Base-by-base conservation (phyloP, 108 stramenopile genomes). In the Nitzschia inconspicua region DNA sequence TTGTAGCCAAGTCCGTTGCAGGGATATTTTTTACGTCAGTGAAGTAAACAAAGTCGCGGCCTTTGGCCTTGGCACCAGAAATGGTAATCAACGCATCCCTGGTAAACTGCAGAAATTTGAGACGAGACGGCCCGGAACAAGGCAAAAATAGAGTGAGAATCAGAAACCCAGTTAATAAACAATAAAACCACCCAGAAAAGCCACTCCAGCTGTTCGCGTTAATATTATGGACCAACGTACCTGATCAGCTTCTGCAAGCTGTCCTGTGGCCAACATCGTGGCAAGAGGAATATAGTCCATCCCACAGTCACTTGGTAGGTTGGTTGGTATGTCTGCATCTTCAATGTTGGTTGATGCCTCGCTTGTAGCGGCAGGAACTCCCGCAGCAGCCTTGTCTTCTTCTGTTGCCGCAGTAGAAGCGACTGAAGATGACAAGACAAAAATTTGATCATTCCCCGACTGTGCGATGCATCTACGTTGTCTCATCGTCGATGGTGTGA, bases 1-100 rank as follows among this genome's bases (percentile, higher is more conserved):
- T 96, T 9, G 97, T 96, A 8, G 94, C 96, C 29, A 98, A 58
- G 66, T 96, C 97, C 14, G 80, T 93, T 41, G 63, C 75, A 6
- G 90, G 94, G 42, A 97, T 95, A 42, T 78, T 66, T 70, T 95
- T 93, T 6, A 96, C 97, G 73, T 98, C 95, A 9, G 97, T 98
- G 67, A 89, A 98, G 72, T 98, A 98, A 22, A 98, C 97, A 72
- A 95, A 98, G 55, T 85, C 79, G n/a, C 95, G 81, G 30, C 91
- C 92, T 56, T 80, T 82, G 11, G 64, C 92, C 46, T 90, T 88
- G 44, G 83, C 79, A 27, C 97, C 97, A 23, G 95, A 89, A 32
- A 96, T 76, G 28, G 60, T 76, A 47, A 97, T 96, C 36, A 97
- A 76, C 20, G 94, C 94, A 79, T 97, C 97, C 27, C 97, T 85